phyloP scores from a whole-genome alignment of 2,329 filamentous ascomycete genomes.

The Cadophora malorum region DNA sequence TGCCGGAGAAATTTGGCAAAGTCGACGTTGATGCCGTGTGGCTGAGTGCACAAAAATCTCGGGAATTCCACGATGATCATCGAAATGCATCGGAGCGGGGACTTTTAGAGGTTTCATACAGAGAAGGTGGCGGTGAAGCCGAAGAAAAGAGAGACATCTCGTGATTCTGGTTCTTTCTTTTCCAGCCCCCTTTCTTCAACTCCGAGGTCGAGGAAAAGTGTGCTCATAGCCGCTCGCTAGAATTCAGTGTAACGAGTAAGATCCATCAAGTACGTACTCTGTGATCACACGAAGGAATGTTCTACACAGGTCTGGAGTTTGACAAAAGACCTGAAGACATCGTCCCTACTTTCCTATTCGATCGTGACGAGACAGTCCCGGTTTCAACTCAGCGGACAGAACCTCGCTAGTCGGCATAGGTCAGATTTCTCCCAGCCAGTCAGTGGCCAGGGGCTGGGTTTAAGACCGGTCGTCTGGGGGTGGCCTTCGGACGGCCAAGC shows the following conservation, averaged over 20 bases:
- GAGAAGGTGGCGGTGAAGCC: slow-evolving; percentile 18
- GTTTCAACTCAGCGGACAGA: slow-evolving; percentile 26
- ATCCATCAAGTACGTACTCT: background rate
- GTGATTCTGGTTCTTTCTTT: slow-evolving; percentile 3
- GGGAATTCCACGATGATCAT: slow-evolving; percentile 17
- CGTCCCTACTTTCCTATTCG: slow-evolving; percentile 27
- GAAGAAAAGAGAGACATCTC: slow-evolving; percentile 18
- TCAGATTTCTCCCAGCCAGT: slow-evolving; percentile 24
- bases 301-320: slow-evolving; percentile 3
- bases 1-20: slow-evolving; percentile 15
- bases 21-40: slow-evolving; percentile 21
- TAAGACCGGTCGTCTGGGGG: slow-evolving; percentile 18
- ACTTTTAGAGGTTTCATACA: slow-evolving; percentile 23
- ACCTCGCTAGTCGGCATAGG: slow-evolving; percentile 3
- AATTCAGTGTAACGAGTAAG: slow-evolving; percentile 6
- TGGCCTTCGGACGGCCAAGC: slow-evolving; percentile 30
- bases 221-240: slow-evolving; percentile 9
- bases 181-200: slow-evolving; percentile 9
- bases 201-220: background rate
- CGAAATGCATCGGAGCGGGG: slow-evolving; percentile 20
- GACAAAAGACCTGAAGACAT: background rate
- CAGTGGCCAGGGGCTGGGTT: slow-evolving; percentile 12
- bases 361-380: slow-evolving; percentile 23
- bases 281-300: slow-evolving; percentile 21
- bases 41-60: slow-evolving; percentile 19